phyloP scores from a whole-genome alignment of 345 rosid species.

The Dipteronia dyeriana region DNA sequence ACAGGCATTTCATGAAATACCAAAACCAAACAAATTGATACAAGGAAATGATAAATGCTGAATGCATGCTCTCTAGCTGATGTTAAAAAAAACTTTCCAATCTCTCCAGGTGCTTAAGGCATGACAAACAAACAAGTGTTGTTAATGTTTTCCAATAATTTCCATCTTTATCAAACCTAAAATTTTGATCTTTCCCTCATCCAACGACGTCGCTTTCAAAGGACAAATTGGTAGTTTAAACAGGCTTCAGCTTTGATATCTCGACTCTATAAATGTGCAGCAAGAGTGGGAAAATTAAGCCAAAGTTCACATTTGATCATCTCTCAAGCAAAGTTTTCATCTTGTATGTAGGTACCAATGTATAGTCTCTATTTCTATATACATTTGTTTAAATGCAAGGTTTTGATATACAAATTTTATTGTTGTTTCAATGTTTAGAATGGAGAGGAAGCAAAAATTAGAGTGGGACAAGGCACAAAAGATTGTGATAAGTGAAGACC shows the following conservation, averaged over 20 bases:
- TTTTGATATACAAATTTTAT: not conserved
- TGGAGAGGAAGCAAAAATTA: slow-evolving; percentile 12
- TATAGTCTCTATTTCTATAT: not conserved
- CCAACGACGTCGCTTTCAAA: not conserved
- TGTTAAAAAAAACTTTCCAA: not conserved
- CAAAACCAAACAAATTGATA: not conserved
- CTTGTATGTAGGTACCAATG: no score
- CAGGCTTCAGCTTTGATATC: not conserved
- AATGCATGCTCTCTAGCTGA: not conserved
- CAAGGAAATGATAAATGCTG: not conserved
- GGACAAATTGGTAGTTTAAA: not conserved
- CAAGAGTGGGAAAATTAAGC: not conserved
- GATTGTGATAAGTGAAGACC: slow-evolving; percentile 30
- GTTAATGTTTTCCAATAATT: no score
- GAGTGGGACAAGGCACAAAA: slow-evolving; percentile 44
- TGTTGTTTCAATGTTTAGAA: not conserved
- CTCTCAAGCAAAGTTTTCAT: not conserved
- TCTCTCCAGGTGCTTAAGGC: not conserved
- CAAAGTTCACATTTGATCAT: not conserved
- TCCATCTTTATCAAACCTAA: no score
- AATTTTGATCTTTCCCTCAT: no score
- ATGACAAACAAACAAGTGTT: not conserved
- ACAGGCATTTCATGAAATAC: not conserved
- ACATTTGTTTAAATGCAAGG: not conserved
- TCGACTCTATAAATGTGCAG: not conserved